Conservation (phyloP, 2,329 filamentous ascomycete genomes). For the Trichoderma arundinaceum region DNA sequence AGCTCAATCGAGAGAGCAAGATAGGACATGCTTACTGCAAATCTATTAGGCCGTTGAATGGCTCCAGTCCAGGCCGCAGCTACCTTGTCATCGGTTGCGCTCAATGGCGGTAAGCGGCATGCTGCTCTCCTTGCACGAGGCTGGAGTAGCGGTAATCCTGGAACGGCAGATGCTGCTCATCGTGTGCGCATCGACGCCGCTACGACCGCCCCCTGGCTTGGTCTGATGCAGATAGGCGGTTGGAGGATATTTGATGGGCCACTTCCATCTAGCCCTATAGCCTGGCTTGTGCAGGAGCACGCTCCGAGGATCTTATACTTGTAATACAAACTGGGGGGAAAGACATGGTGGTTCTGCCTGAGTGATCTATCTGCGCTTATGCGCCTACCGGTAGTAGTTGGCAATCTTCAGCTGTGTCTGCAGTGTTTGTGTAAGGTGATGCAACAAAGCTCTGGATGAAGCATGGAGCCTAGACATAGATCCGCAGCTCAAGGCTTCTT, state of each 20-base stretch:
- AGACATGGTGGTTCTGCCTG: background rate
- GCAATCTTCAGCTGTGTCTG: background rate
- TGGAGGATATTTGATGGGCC: background rate
- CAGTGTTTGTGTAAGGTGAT: conserved; percentile 2
- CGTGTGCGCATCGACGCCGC: conserved; percentile 36
- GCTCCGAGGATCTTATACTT: background rate
- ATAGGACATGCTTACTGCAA: background rate
- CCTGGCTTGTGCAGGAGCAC: background rate
- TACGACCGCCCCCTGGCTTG: conserved; percentile 27
- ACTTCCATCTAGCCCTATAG: background rate
- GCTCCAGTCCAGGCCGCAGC: background rate
- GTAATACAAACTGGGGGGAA: background rate
- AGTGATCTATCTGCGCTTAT: conserved; percentile 6
- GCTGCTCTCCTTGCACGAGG: background rate
- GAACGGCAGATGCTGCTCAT: conserved; percentile 39
- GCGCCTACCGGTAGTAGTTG: background rate
- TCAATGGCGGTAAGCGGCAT: conserved; percentile 12
- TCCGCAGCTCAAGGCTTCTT: background rate
- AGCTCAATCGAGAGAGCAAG: background rate
- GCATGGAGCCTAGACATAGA: background rate
- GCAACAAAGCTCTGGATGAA: background rate
- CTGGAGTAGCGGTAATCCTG: conserved; percentile 38
- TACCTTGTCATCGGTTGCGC: conserved; percentile 8
- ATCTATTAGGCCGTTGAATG: background rate
- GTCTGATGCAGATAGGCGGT: background rate